Conservation (phyloP, 2,329 filamentous ascomycete genomes). For the Zymoseptoria passerinii region DNA sequence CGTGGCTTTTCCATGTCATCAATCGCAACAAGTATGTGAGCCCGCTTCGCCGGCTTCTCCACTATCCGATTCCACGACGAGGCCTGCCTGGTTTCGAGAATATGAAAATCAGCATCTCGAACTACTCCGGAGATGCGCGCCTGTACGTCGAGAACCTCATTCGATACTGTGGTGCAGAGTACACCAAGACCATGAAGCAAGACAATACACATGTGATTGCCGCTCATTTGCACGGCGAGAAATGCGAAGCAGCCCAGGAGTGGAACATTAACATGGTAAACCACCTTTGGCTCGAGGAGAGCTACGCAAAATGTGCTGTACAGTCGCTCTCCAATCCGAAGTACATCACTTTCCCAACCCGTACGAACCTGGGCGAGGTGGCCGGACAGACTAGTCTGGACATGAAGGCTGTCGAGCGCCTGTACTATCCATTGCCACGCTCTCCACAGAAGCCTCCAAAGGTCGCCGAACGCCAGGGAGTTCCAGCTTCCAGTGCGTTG, state of each 20-base stretch:
- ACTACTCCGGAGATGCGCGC: constrained; percentile 90
- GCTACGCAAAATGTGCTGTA: constrained; percentile 79
- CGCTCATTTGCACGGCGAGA: constrained; percentile 81
- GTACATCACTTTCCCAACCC: constrained; percentile 77
- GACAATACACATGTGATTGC: constrained; percentile 96
- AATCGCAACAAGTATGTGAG: constrained; percentile 83
- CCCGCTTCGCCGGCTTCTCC: constrained; percentile 70
- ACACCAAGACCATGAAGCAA: constrained; percentile 88
- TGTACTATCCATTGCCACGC: constrained; percentile 45
- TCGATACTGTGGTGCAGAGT: constrained; percentile 72
- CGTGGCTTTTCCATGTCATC: constrained; percentile 91
- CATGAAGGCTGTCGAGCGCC: constrained; percentile 60
- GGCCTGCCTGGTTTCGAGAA: constrained; percentile 73
- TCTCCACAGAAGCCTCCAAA: constrained; percentile 22
- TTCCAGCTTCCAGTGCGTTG: constrained; percentile 15
- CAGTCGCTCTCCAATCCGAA: constrained; percentile 63
- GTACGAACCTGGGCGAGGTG: constrained; percentile 87
- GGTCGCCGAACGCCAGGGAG: constrained; percentile 12
- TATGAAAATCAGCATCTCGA: constrained; percentile 79
- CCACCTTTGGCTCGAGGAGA: constrained; percentile 95
- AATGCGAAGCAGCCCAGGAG: constrained; percentile 82
- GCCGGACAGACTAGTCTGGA: constrained; percentile 84
- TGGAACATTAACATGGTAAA: constrained; percentile 89
- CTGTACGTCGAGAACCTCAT: constrained; percentile 91
- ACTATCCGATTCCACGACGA: constrained; percentile 74